Conservation (phyloP, 1,139 yeast species). For the Zygosaccharomyces pseudobailii region DNA sequence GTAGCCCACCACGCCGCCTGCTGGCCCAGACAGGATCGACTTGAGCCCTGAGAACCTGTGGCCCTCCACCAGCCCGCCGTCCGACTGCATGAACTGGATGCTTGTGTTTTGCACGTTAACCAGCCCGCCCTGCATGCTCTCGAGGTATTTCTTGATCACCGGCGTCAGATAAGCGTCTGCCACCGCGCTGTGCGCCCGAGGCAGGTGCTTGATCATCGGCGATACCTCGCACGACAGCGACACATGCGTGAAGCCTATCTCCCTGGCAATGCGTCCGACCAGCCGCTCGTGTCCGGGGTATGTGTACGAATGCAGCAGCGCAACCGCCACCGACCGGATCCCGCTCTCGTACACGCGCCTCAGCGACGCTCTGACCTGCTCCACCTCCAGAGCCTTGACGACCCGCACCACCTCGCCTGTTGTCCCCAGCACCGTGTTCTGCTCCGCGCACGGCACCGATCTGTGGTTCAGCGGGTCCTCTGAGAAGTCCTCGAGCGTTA, state of each 20-base stretch:
- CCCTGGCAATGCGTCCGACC: conserved; percentile 53
- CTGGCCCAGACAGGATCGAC: conserved; percentile 57
- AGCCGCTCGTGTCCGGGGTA: conserved; percentile 59
- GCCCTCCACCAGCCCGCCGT: conserved; percentile 54
- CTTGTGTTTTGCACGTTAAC: conserved; percentile 41
- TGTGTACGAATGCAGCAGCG: conserved; percentile 65
- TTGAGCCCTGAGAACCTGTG: conserved; percentile 47
- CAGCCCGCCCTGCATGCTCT: conserved; percentile 58
- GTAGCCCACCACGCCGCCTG: conserved; percentile 60
- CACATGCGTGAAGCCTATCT: conserved; percentile 56
- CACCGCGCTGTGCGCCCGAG: conserved; percentile 66
- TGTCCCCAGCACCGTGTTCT: conserved; percentile 44
- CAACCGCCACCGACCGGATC: conserved; percentile 60
- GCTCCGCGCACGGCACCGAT: conserved; percentile 28
- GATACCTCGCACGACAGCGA: conserved; percentile 62
- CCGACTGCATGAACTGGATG: conserved; percentile 56
- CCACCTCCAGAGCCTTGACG: conserved; percentile 44
- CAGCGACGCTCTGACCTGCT: conserved; percentile 40
- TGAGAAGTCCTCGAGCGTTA: conserved; percentile 60
- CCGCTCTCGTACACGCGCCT: conserved; percentile 48
- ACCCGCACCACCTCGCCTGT: conserved; percentile 63
- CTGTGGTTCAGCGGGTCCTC: conserved; percentile 47
- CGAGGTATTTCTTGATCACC: conserved; percentile 56
- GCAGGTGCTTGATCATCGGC: conserved; percentile 69
- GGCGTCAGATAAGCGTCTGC: conserved; percentile 81